These are phyloP conservation scores for Suhomyces tanzawaensis DNA, from an alignment of 805 yeast genomes.

Conservation along the genomic window DNA sequence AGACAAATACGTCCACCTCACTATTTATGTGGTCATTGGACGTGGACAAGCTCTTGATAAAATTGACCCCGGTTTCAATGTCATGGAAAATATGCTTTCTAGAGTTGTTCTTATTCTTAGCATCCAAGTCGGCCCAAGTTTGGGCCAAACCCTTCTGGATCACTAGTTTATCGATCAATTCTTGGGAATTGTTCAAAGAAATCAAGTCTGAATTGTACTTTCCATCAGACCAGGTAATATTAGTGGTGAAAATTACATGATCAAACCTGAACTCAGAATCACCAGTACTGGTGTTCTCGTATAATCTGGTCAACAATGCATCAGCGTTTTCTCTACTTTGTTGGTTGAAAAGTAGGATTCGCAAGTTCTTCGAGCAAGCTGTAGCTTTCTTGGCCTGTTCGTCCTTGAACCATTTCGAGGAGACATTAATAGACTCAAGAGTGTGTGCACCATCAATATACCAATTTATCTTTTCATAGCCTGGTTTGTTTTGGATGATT, in stretches of 20 bases:
- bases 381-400: conserved; percentile 9
- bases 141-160: conserved; percentile 77
- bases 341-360: conserved; percentile 82
- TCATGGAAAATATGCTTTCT: conserved; percentile 59
- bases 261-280: conserved; percentile 51
- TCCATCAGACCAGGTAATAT: conserved; percentile 87
- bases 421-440: conserved; percentile 77
- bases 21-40: conserved; percentile 19
- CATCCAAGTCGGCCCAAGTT: conserved; percentile 61
- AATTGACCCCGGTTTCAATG: conserved; percentile 70
- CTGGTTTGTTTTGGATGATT: conserved; percentile 47
- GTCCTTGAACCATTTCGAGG: conserved; percentile 70
- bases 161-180: conserved; percentile 70
- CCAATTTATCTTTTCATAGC: conserved; percentile 58
- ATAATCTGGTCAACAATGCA: conserved; percentile 55
- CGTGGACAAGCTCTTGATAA: conserved; percentile 46
- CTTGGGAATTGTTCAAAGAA: conserved; percentile 79
- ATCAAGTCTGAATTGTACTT: conserved; percentile 76
- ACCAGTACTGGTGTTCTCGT: conserved; percentile 33
- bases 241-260: conserved; percentile 82
- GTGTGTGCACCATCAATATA: conserved; percentile 96
- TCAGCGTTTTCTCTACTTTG: conserved; percentile 83
- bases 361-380: conserved; percentile 27
- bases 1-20: conserved; percentile 73
- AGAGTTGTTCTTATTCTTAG: conserved; percentile 21